Evolutionary conservation across 2,329 filamentous ascomycete species (phyloP).

Genomic region (Cladosporium austrohemisphaericum): DNA sequence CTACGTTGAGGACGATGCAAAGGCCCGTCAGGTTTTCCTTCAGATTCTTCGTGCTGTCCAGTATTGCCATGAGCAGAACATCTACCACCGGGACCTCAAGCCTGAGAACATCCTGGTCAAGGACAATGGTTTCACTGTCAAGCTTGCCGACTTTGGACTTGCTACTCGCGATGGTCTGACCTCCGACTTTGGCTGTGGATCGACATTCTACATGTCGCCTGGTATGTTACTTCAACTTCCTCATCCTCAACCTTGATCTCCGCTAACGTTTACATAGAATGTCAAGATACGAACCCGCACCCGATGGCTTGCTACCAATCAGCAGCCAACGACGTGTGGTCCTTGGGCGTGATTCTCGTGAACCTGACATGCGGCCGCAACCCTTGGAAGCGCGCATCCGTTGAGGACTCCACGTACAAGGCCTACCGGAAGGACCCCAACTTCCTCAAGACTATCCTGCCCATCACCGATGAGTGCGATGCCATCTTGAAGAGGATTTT

Average conservation of each 20-base stretch:
- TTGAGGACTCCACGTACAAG: constrained; percentile 90
- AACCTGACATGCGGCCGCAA: constrained; percentile 98
- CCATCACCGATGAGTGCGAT: constrained; percentile 84
- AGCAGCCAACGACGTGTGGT: constrained; percentile 96
- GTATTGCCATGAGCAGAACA: constrained; percentile 86
- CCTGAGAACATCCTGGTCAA: constrained; percentile 96
- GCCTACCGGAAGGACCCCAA: constrained; percentile 80
- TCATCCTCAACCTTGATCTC: constrained; percentile 12
- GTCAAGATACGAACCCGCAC: constrained; percentile 71
- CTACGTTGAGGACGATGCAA: constrained; percentile 86
- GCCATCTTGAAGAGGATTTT: constrained; percentile 84
- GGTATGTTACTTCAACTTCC: constrained; percentile 55
- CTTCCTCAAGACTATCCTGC: constrained; percentile 90
- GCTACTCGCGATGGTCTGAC: constrained; percentile 80
- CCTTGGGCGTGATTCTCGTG: constrained; percentile 93
- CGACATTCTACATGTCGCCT: constrained; percentile 99
- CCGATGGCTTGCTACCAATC: constrained; percentile 77
- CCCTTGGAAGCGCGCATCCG: constrained; percentile 94
- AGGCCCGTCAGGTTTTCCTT: constrained; percentile 83
- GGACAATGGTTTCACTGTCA: constrained; percentile 82
- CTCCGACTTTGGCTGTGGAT: constrained; percentile 94
- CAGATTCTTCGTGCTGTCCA: constrained; percentile 96
- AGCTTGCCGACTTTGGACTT: constrained; percentile 95
- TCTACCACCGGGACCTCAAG: constrained; percentile 97
- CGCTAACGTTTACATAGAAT: constrained; percentile 60